Percentiles rank a stretch among this genome's conserved stretches.
Evolutionary conservation across 78 protist genomes (phyloP).

Genomic region (Cavenderia fasciculata): DNA sequence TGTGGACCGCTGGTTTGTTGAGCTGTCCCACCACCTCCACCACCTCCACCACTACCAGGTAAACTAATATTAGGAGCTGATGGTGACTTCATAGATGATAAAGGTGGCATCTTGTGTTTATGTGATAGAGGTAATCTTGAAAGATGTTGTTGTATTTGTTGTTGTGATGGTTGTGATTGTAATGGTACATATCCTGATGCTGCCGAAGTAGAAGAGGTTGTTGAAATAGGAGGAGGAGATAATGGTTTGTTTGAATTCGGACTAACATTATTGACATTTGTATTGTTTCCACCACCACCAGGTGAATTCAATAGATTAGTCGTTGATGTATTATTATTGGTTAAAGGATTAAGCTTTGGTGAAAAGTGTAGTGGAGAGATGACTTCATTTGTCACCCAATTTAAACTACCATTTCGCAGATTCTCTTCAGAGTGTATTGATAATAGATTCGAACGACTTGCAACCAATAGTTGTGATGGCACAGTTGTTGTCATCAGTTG

Average conservation of each 20-base stretch:
- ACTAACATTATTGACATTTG: too few relatives aligned
- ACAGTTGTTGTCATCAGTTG: too few relatives aligned
- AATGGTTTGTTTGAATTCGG: not conserved
- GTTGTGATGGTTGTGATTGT: not conserved
- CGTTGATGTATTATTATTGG: too few relatives aligned
- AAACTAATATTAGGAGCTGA: too few relatives aligned
- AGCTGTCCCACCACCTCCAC: too few relatives aligned
- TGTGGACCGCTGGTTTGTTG: too few relatives aligned
- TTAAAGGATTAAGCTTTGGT: too few relatives aligned
- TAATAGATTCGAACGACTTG: constrained; percentile 8
- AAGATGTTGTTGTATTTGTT: not conserved
- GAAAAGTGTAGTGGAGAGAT: constrained; percentile 16
- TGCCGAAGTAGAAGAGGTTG: not conserved
- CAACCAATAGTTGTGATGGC: constrained; percentile 7
- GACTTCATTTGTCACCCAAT: constrained; percentile 51
- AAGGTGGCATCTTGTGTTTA: not conserved
- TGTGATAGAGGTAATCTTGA: constrained; percentile 7
- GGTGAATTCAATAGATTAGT: too few relatives aligned
- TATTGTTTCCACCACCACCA: too few relatives aligned
- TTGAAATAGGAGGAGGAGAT: too few relatives aligned
- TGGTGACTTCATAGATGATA: not conserved
- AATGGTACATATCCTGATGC: not conserved
- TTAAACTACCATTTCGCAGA: constrained; percentile 9
- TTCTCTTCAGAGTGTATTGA: constrained; percentile 26
- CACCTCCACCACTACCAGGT: too few relatives aligned